Evolutionary conservation across 129 eudicot genomes (phyloP).

Genomic region (Calendula officinalis): DNA sequence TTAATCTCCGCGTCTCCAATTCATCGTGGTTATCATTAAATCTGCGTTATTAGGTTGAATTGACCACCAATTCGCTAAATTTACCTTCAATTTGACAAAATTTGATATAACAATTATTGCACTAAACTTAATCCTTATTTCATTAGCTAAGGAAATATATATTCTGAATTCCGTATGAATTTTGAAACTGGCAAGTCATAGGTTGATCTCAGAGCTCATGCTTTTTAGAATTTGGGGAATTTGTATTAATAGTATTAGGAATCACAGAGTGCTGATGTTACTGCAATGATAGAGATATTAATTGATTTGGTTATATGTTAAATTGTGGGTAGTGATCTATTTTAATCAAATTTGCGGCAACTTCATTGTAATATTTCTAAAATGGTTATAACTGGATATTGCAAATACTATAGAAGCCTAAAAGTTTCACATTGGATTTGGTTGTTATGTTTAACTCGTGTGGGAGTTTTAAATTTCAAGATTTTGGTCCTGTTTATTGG

Average conservation of each 20-base stretch:
- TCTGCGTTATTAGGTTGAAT: conserved; percentile 13
- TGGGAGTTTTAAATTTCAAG: too few relatives aligned
- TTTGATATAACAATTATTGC: too few relatives aligned
- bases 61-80: conserved; percentile 4
- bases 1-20: conserved; percentile 25
- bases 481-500: too few relatives aligned
- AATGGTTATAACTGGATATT: conserved; percentile 20
- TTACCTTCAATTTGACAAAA: conserved; percentile 6
- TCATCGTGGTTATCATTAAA: conserved; percentile 10
- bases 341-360: conserved; percentile 10
- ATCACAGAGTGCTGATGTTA: conserved; percentile 17
- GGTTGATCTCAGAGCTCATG: conserved; percentile 10
- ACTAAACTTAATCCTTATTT: too few relatives aligned
- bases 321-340: conserved; percentile 12
- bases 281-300: not conserved
- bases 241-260: conserved; percentile 12
- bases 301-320: conserved; percentile 21
- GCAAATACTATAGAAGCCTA: not conserved
- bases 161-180: too few relatives aligned
- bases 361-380: not conserved
- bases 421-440: not conserved
- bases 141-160: too few relatives aligned
- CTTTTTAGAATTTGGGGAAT: conserved; percentile 6
- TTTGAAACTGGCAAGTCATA: too few relatives aligned
- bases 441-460: not conserved